Conservation (phyloP, 352 stramenopile species). For the Globisporangium ultimum region DNA sequence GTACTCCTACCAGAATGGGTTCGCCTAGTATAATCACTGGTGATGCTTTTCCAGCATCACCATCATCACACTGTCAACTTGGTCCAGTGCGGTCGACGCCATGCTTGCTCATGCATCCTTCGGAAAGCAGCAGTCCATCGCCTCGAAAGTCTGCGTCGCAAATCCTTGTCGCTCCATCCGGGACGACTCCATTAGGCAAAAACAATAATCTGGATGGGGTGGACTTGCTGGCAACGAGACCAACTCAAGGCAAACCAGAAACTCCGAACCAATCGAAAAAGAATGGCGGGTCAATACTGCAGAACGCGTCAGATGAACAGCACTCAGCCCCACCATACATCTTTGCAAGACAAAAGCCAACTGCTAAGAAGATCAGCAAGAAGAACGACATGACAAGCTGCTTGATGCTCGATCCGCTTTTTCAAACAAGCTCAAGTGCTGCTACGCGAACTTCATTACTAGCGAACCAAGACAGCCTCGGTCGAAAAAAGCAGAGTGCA, state of each 20-base stretch:
- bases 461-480: not conserved
- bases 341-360: conserved; percentile 45
- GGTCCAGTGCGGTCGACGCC: conserved; percentile 8
- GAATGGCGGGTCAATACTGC: not conserved
- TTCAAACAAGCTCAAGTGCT: conserved; percentile 23
- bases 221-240: conserved; percentile 31
- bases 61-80: not conserved
- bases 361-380: conserved; percentile 20
- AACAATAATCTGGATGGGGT: conserved; percentile 17
- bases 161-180: not conserved
- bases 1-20: not conserved
- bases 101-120: conserved; percentile 5
- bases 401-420: conserved; percentile 72
- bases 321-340: conserved; percentile 26
- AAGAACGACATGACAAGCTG: conserved; percentile 20
- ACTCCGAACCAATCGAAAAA: not conserved
- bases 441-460: not conserved
- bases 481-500: conserved; percentile 9
- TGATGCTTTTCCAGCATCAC: not conserved
- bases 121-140: not conserved
- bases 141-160: conserved; percentile 5
- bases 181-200: not conserved
- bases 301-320: not conserved
- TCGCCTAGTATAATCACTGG: not conserved
- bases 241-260: conserved; percentile 19